Base-by-base conservation (phyloP, 2,329 filamentous ascomycete species). In the Samsoniella hepiali region DNA sequence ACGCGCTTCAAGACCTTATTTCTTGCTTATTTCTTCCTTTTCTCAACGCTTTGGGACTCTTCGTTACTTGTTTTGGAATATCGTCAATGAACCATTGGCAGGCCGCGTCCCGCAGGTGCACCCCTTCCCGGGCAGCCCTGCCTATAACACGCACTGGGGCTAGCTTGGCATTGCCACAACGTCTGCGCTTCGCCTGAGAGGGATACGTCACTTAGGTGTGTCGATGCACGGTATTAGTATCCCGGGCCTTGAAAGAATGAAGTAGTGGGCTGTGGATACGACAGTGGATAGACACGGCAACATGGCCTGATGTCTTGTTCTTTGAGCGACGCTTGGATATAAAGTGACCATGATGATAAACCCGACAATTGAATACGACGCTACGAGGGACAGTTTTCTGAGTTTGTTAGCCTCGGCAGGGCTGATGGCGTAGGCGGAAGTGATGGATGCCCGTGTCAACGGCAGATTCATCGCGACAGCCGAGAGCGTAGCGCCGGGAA, bases 241-340 rank as follows among this genome's bases (percentile, higher is more conserved):
- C 27, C 40, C 34, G 54, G 40, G 31, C 34, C 51, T 3, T 10
- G n/a, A 36, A 32, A 53, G n/a, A 32, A 31, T 10, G 44, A 34
- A 34, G 6, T 32, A 36, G 38, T 45, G 54, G 38, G 22, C 22
- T 32, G 57, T 40, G 57, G 57, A 51, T 49, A 59, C 32, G 13
- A 29, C 29, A 27, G 57, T 59, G 57, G 57, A 42, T 34, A 51
- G 15, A n/a, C 17, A 22, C 27, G 29, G 36, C 27, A 11, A 32
- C 15, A 31, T 59, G 57, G 57, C 57, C n/a, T 51, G 57, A 59
- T 59, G 34, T 59, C 34, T 40, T n/a, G 13, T 17, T 42, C 3
- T 32, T 7, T 29, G 34, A 17, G 36, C 6, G 15, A 42, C 57
- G 57, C 57, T 59, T 42, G 45, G 34, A 50, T 51, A 51, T 42